phyloP scores from a whole-genome alignment of 2,329 filamentous ascomycete genomes.

The Alternaria sp. region DNA sequence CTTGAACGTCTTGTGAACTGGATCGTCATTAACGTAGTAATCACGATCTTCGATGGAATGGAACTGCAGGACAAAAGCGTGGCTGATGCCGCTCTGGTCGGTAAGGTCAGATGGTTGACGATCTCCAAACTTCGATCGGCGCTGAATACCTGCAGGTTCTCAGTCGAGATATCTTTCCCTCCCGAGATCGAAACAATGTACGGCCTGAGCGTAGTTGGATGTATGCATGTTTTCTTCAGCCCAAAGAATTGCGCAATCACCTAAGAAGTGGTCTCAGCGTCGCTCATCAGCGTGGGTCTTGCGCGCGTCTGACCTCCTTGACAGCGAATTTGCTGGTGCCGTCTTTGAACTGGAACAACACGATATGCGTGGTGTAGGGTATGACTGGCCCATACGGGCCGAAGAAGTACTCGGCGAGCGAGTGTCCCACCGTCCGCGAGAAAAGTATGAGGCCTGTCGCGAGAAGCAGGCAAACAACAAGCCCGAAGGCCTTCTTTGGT shows the following conservation, averaged over 20 bases:
- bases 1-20: constrained; percentile 50
- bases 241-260: constrained; percentile 39
- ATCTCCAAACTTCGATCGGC: constrained; percentile 46
- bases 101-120: constrained; percentile 51
- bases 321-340: constrained; percentile 28
- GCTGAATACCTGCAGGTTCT: constrained; percentile 37
- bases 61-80: constrained; percentile 54
- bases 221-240: constrained; percentile 38
- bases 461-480: constrained; percentile 18
- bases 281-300: background rate
- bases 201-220: constrained; percentile 30
- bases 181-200: constrained; percentile 42
- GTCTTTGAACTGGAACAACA: constrained; percentile 45
- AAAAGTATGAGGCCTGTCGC: constrained; percentile 21
- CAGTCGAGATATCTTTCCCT: constrained; percentile 43
- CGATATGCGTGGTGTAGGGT: constrained; percentile 39
- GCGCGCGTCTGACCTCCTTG: constrained; percentile 32
- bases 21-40: constrained; percentile 53
- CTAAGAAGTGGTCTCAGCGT: constrained; percentile 23
- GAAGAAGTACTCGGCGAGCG: constrained; percentile 23
- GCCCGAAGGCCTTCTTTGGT: constrained; percentile 27
- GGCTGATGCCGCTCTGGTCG: constrained; percentile 49
- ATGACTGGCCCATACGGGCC: constrained; percentile 19
- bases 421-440: constrained; percentile 25
- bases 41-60: constrained; percentile 49